Conservation (phyloP, 495 filamentous ascomycete genomes). For the Antarctomyces pellizariae region DNA sequence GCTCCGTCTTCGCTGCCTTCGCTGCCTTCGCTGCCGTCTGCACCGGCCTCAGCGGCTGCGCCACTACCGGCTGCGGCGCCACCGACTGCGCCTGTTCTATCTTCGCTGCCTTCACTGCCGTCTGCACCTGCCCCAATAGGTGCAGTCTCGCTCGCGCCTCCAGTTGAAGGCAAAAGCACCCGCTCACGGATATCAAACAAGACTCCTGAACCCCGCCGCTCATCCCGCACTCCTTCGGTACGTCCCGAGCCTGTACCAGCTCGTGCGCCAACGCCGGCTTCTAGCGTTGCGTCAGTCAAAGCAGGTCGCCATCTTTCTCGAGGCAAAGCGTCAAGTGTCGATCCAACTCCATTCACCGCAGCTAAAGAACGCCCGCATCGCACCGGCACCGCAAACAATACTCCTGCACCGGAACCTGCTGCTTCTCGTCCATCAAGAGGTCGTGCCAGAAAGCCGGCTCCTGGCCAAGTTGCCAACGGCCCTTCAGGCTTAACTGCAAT, state of each 20-base stretch:
- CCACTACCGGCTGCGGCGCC: constrained; percentile 1
- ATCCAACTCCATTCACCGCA: constrained; percentile 21
- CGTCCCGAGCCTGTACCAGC: constrained; percentile 4
- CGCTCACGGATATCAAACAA: too few relatives aligned
- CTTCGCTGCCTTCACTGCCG: too few relatives aligned
- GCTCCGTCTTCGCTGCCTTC: too few relatives aligned
- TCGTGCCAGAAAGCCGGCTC: constrained; percentile 45
- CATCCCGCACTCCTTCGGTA: background rate
- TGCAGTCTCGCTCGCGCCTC: too few relatives aligned
- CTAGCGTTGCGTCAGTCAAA: too few relatives aligned
- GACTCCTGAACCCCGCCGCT: too few relatives aligned
- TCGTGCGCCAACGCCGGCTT: constrained; percentile 15
- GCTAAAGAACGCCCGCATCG: constrained; percentile 28
- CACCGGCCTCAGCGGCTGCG: constrained; percentile 4
- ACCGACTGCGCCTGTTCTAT: too few relatives aligned
- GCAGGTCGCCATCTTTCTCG: too few relatives aligned
- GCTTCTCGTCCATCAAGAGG: constrained; percentile 11
- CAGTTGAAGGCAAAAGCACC: too few relatives aligned
- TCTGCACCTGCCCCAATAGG: too few relatives aligned
- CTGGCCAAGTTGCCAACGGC: constrained; percentile 44
- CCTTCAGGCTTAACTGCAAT: constrained; percentile 51
- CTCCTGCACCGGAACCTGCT: constrained; percentile 23
- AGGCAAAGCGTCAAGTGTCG: constrained; percentile 24
- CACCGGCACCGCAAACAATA: constrained; percentile 31
- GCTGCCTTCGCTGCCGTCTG: too few relatives aligned